These are phyloP conservation scores for Crithidia expoeki DNA, from an alignment of 208 protist genomes.

Conservation along the genomic window DNA sequence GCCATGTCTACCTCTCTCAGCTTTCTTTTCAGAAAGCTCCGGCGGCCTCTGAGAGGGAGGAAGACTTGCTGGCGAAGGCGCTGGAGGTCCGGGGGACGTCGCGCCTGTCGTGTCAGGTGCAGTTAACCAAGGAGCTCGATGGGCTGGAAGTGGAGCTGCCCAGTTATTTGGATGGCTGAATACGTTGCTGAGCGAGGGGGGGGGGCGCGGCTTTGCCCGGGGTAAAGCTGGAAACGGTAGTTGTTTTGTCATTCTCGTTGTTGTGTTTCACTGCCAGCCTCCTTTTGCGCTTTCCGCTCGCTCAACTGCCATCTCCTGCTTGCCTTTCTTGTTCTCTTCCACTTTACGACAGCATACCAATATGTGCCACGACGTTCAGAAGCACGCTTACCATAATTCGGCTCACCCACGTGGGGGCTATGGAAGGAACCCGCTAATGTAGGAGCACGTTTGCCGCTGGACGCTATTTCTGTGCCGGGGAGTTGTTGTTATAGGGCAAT, in stretches of 20 bases:
- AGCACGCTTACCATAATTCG: no score
- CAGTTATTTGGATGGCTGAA: not conserved
- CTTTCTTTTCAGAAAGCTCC: slow-evolving; percentile 65
- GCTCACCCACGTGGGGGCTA: no score
- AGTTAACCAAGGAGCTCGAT: slow-evolving; percentile 40
- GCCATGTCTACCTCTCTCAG: slow-evolving; percentile 91
- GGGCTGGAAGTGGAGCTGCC: slow-evolving; percentile 37
- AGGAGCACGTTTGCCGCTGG: no score
- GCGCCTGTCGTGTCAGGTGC: slow-evolving; percentile 58
- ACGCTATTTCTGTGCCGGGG: no score
- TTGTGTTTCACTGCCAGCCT: not conserved
- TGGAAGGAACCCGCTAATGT: no score
- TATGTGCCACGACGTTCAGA: not conserved
- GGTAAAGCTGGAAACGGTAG: not conserved
- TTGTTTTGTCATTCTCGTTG: not conserved
- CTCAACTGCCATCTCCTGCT: not conserved
- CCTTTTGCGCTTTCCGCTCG: no score
- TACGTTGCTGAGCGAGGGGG: not conserved
- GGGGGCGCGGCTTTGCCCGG: no score
- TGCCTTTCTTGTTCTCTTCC: not conserved
- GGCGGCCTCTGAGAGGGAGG: slow-evolving; percentile 62
- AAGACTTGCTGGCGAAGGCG: slow-evolving; percentile 60
- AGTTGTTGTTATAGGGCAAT: no score
- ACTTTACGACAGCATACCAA: not conserved
- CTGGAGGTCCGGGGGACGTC: slow-evolving; percentile 41